Percentiles rank a stretch among this genome's conserved stretches.
Conservation (phyloP, 202 grass and related monocot species). For the Saccharum hybrid region DNA sequence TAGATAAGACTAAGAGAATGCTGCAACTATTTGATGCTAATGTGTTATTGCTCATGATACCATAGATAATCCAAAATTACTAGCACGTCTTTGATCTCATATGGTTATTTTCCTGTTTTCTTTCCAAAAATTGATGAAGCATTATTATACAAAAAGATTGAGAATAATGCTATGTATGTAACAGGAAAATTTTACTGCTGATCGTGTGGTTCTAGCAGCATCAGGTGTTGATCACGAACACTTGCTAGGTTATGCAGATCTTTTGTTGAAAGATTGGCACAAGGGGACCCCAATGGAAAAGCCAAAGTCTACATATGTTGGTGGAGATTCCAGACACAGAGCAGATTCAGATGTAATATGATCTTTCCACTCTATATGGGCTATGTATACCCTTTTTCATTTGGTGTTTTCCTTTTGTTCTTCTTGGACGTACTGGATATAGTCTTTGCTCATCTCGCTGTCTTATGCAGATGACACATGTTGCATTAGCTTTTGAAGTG, state of each 20-base stretch:
- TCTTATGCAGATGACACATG: conserved; percentile 69
- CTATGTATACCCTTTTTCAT: background rate
- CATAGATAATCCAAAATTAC: background rate
- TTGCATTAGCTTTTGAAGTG: conserved; percentile 89
- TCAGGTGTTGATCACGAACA: conserved; percentile 81
- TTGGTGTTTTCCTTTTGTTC: conserved; percentile 25
- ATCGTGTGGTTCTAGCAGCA: conserved; percentile 82
- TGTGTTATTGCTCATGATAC: background rate
- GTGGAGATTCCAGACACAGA: conserved; percentile 75
- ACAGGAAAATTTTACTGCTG: conserved; percentile 88
- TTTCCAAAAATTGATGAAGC: conserved; percentile 20
- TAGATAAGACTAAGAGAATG: conserved; percentile 10
- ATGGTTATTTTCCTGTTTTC: background rate
- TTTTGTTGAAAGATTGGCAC: conserved; percentile 74
- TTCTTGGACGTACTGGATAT: background rate
- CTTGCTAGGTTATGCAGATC: conserved; percentile 69
- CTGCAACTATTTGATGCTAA: conserved; percentile 5
- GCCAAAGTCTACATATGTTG: conserved; percentile 74
- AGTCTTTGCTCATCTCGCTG: conserved; percentile 32
- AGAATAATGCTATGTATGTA: conserved; percentile 32
- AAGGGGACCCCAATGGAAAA: conserved; percentile 54
- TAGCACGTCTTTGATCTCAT: background rate
- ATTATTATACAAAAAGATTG: conserved; percentile 18
- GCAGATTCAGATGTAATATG: conserved; percentile 69
- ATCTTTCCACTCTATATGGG: background rate